A percentile compares a stretch with the other conserved stretches of the same genome.
Evolutionary conservation across 371 early-diverging fungal genomes (phyloP).

Genomic region (Mortierella sp.): DNA sequence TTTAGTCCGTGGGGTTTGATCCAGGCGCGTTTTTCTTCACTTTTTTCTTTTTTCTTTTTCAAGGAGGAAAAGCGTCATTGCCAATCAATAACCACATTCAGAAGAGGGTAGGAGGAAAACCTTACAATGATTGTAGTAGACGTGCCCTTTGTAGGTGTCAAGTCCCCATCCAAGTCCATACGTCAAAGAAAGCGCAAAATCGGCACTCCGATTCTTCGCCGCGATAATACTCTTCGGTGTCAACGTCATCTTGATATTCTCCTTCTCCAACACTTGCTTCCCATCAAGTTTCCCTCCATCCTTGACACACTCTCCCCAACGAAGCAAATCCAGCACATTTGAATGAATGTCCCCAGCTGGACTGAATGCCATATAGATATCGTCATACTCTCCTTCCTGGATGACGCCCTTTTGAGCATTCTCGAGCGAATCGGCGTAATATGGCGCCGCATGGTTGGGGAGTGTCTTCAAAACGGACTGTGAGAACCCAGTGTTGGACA

Average conservation of each 20-base stretch:
- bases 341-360: slow-evolving; percentile 32
- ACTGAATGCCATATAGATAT: background rate
- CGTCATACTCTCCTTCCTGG: background rate
- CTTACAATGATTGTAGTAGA: slow-evolving; percentile 20
- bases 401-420: background rate
- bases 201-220: background rate
- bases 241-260: slow-evolving; percentile 9
- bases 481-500: slow-evolving; percentile 6
- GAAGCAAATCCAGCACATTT: slow-evolving; percentile 20
- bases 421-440: background rate
- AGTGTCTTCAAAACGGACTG: background rate
- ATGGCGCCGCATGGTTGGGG: slow-evolving; percentile 10
- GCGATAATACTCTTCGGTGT: background rate
- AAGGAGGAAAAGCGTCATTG: too few relatives aligned
- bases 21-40: too few relatives aligned
- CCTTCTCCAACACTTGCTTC: slow-evolving; percentile 20
- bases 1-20: too few relatives aligned
- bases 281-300: slow-evolving; percentile 14
- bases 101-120: too few relatives aligned
- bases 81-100: too few relatives aligned
- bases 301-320: slow-evolving; percentile 17
- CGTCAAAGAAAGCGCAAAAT: background rate
- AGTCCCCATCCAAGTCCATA: slow-evolving; percentile 27
- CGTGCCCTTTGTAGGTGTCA: slow-evolving; percentile 17
- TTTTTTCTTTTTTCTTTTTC: too few relatives aligned